Base-by-base conservation (phyloP, 257 asterid genomes). In the Asclepias syriaca region DNA sequence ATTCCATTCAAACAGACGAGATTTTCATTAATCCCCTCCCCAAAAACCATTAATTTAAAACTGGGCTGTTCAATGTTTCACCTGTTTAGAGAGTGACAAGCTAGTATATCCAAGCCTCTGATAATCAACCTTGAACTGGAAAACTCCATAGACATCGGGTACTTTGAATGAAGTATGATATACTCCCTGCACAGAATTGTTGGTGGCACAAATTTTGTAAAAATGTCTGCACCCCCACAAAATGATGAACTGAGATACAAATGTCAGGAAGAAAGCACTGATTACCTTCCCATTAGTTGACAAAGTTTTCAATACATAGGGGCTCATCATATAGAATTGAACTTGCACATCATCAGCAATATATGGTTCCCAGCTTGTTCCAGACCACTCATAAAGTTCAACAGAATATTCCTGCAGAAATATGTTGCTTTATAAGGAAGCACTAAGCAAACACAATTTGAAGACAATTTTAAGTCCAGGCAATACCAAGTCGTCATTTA, bases 321-420 rank as follows among this genome's bases (percentile, higher is more conserved):
- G 96, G 73, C 97, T 91, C 97, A 91, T 91, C 97, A 91, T 85
- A 79, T 84, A 91, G 82, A 91, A 89, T 86, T 91, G 97, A 69
- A 91, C 93, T 80, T 91, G 97, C 49, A 89, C 90, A 11, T 91
- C 96, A 63, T 91, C 73, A 51, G 96, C 83, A 50, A 85, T 87
- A 82, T 87, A 84, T 54, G 97, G 95, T 71, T 82, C 91, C 97
- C 96, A 91, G 78, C 86, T 86, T 75, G 77, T 66, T 61, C 97
- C 96, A 34, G 93, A 85, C 97, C 95, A 91, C 78, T 91, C 96
- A 60, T 77, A 84, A 24, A 91, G 78, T 71, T 91, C 97, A 54
- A 89, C 85, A 58, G 84, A 86, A 74, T 81, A 91, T 66, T 86
- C 95, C 97, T 91, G 74, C 71, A 55, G 69, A 56, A 58, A 58